These are phyloP conservation scores for Clausena lansium DNA, from an alignment of 345 rosid genomes.

Conservation along the genomic window DNA sequence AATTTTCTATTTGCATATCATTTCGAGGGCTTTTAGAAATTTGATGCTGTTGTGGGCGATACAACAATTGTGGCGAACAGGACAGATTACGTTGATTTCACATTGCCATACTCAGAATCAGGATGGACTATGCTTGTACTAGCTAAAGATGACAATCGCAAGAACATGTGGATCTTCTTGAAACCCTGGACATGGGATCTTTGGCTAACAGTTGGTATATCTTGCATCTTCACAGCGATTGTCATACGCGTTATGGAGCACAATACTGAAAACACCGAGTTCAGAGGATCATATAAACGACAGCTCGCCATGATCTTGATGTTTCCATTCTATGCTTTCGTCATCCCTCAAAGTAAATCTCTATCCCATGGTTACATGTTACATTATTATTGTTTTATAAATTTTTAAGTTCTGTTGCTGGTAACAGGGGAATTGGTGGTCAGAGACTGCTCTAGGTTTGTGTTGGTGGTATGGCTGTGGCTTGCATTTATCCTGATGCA, in stretches of 20 bases:
- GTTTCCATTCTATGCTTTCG: conserved; percentile 23
- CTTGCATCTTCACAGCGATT: conserved; percentile 12
- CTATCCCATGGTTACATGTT: background rate
- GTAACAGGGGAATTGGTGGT: conserved; percentile 20
- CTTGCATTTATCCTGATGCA: conserved; percentile 23
- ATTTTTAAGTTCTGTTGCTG: background rate
- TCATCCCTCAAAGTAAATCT: conserved; percentile 18
- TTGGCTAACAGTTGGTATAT: conserved; percentile 9
- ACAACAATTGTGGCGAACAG: conserved; percentile 17
- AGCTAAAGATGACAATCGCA: background rate
- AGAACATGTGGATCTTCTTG: conserved; percentile 21
- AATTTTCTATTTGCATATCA: background rate
- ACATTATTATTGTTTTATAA: background rate
- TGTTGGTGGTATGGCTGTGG: conserved; percentile 28
- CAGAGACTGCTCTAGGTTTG: conserved; percentile 21
- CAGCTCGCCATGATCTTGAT: conserved; percentile 12
- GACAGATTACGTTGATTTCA: conserved; percentile 20
- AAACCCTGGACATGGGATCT: conserved; percentile 23
- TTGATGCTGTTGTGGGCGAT: conserved; percentile 32
- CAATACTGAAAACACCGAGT: conserved; percentile 2
- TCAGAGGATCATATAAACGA: background rate
- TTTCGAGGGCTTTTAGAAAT: background rate
- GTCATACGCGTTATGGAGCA: conserved; percentile 18
- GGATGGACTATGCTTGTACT: conserved; percentile 23
- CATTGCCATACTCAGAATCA: conserved; percentile 27